phyloP scores from a whole-genome alignment of 2,329 filamentous ascomycete species.

The Zalaria sp. region DNA sequence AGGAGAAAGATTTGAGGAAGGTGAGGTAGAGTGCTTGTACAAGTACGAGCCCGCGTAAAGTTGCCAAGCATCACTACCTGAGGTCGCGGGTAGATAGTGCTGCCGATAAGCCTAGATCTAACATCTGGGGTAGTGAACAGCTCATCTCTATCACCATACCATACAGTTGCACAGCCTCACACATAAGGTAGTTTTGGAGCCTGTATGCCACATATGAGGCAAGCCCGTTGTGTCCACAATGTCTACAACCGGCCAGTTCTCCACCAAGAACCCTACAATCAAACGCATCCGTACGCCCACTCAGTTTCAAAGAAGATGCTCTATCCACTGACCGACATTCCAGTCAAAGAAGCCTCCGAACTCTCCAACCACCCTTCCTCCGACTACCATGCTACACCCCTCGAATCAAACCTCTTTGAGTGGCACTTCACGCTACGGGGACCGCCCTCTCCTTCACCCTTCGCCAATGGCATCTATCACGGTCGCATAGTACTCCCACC shows the following conservation, averaged over 20 bases:
- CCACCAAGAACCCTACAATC: conserved; percentile 69
- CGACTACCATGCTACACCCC: conserved; percentile 73
- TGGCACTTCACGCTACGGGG: conserved; percentile 98
- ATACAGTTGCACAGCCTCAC: no score
- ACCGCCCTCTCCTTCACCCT: conserved; percentile 64
- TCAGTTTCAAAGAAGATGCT: conserved; percentile 4
- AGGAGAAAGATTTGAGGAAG: no score
- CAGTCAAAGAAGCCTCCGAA: conserved; percentile 83
- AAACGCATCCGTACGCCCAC: conserved; percentile 57
- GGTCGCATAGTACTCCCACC: conserved; percentile 85
- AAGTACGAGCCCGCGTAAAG: no score
- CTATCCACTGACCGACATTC: conserved; percentile 10
- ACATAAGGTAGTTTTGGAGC: no score
- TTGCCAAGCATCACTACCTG: no score
- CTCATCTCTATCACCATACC: no score
- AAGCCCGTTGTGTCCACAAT: background rate
- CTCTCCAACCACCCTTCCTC: conserved; percentile 65
- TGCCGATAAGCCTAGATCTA: no score
- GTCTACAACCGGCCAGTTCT: conserved; percentile 21
- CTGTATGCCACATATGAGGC: no score
- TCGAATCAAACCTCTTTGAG: conserved; percentile 85
- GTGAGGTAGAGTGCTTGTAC: no score
- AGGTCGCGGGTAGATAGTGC: no score
- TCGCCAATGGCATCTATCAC: conserved; percentile 77
- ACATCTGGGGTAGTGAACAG: no score